Conservation (phyloP, 176 grass and related monocot species). For the Oryza officinalis region DNA sequence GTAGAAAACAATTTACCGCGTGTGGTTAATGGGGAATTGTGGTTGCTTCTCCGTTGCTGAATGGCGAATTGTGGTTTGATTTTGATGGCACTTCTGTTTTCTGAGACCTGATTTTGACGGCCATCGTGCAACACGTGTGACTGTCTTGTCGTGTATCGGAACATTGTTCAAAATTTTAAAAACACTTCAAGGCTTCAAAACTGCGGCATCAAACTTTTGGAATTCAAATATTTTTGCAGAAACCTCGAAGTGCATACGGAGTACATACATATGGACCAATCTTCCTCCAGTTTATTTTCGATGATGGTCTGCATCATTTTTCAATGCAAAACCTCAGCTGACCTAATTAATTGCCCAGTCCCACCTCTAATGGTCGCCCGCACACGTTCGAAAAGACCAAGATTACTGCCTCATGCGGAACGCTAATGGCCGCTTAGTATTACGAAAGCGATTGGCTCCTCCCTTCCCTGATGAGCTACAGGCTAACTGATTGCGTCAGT, state of each 20-base stretch:
- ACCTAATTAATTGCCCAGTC: neutral
- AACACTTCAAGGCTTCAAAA: neutral
- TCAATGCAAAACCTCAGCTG: neutral
- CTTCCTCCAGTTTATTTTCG: neutral
- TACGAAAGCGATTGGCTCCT: conserved; percentile 27
- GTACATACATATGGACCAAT: neutral
- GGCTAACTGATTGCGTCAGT: conserved; percentile 13
- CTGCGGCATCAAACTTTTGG: neutral
- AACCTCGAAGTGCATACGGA: neutral
- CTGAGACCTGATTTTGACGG: neutral
- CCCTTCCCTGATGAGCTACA: neutral
- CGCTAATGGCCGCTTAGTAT: conserved; percentile 20
- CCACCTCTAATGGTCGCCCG: neutral
- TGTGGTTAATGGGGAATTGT: neutral
- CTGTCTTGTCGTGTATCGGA: neutral
- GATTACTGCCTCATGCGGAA: conserved; percentile 1
- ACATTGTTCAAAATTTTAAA: neutral
- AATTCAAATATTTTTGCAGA: neutral
- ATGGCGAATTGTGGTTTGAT: neutral
- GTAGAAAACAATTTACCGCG: neutral
- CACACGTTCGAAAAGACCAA: neutral
- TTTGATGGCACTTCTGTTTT: neutral
- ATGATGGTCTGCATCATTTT: neutral
- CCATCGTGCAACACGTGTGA: neutral
- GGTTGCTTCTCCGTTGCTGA: neutral